phyloP scores from a whole-genome alignment of 1,139 yeast genomes.

The Saccharomyces hybrid region DNA sequence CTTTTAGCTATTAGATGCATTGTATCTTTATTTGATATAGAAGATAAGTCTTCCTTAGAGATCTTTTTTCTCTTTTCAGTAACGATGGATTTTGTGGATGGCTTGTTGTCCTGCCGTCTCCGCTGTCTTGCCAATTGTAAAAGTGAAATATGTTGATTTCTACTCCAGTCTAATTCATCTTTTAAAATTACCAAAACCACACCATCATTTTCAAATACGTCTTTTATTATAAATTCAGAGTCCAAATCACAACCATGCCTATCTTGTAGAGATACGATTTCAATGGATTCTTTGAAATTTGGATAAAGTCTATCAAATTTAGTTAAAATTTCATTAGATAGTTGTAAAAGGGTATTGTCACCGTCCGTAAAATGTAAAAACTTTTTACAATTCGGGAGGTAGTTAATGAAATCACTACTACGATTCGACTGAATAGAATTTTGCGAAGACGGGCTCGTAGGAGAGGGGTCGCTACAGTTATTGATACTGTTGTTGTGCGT shows the following conservation, averaged over 20 bases:
- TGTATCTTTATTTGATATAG: neutral
- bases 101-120: conserved; percentile 11
- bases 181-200: conserved; percentile 47
- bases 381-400: conserved; percentile 32
- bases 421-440: neutral
- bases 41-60: neutral
- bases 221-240: conserved; percentile 57
- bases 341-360: conserved; percentile 36
- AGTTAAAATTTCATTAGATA: conserved; percentile 42
- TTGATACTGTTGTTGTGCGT: neutral
- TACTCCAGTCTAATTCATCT: conserved; percentile 30
- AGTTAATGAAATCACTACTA: conserved; percentile 7
- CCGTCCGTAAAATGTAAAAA: conserved; percentile 55
- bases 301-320: conserved; percentile 58
- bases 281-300: conserved; percentile 40
- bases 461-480: neutral
- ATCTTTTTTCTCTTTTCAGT: neutral
- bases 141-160: conserved; percentile 11
- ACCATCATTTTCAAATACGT: conserved; percentile 49
- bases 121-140: conserved; percentile 12
- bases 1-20: conserved; percentile 2
- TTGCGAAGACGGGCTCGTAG: neutral
- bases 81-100: neutral
- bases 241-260: conserved; percentile 60
- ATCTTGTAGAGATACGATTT: conserved; percentile 54